Base-by-base conservation (phyloP, 176 grass and related monocot genomes). In the Musa beccarii region DNA sequence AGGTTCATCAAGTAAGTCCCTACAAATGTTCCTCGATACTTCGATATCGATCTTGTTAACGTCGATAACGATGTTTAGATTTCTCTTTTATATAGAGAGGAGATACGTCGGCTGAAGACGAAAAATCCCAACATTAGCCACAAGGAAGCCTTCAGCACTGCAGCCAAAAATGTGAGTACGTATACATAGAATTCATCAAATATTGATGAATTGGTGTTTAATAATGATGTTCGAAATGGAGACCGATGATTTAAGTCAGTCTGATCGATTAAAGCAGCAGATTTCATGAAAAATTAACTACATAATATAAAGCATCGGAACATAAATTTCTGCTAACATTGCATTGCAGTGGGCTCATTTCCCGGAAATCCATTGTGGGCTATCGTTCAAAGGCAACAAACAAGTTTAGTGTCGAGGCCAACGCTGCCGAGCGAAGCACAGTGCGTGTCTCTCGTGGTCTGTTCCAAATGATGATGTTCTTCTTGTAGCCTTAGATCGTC, bases 1-100 rank as follows among this genome's bases (percentile, higher is more conserved):
- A 80, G 84, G 83, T 92, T 92, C 79, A 92, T 89, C 70, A 92
- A 92, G 87, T 92, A 67, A 92, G 90, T 87, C 65, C 51, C 22
- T 59, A 56, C 8, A 3, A 81, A 20, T 2, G 12, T 68, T 50
- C 10, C 29, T 72, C 34, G 34, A 43, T 43, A 6, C 5, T 2
- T 56, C 69, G 1, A 61, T 54, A 64, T 69, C 0, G 51, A 25
- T 63, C 62, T 12, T 34, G 25, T 21, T 51, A 49, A 62, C 7
- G 10, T 7, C 20, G 57, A 62, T 62, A n/a, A 20, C 20, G 13
- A 19, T 17, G 12, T 20, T 25, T 13, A 28, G 25, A 28, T 14
- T 68, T 24, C 65, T 28, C 25, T 6, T 28, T 28, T 68, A 14
- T 1, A 57, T 72, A 92, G 90, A 79, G 90, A 92, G 65, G 90